Evolutionary conservation across 495 filamentous ascomycete species (phyloP).

Genomic region (Podospora conica): DNA sequence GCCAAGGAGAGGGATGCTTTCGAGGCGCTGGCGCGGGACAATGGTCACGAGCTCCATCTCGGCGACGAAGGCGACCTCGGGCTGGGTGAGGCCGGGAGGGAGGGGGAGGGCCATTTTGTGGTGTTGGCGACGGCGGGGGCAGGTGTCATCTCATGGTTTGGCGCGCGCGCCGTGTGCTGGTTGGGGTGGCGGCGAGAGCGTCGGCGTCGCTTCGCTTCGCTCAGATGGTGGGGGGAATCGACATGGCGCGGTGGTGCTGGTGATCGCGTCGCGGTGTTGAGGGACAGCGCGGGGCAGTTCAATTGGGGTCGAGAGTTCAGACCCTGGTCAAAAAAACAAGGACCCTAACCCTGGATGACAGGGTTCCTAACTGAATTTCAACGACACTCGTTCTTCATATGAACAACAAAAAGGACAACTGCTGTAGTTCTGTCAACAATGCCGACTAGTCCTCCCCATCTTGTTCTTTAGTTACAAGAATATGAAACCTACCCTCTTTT

Average conservation of each 20-base stretch:
- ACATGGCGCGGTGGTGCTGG: background rate
- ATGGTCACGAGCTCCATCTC: slow-evolving; percentile 96
- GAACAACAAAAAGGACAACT: background rate
- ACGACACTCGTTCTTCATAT: background rate
- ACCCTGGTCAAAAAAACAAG: background rate
- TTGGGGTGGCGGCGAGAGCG: background rate
- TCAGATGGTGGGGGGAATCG: background rate
- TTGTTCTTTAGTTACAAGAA: background rate
- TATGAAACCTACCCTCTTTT: too few species aligned
- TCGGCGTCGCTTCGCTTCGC: background rate
- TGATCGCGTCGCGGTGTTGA: background rate
- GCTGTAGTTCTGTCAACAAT: background rate
- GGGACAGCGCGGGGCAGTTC: background rate
- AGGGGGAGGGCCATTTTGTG: slow-evolving; percentile 72
- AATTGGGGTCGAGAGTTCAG: background rate
- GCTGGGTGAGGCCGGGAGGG: slow-evolving; percentile 74
- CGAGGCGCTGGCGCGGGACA: slow-evolving; percentile 83
- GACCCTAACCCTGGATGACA: background rate
- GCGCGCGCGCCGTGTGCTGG: background rate
- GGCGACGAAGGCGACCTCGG: slow-evolving; percentile 90
- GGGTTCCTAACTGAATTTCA: background rate
- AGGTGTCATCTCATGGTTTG: slow-evolving; percentile 3
- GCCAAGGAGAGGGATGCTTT: slow-evolving; percentile 73
- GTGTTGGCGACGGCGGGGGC: background rate
- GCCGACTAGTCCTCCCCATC: background rate